Conservation (phyloP, 2,329 filamentous ascomycete genomes). For the Byssochlamys sp. region DNA sequence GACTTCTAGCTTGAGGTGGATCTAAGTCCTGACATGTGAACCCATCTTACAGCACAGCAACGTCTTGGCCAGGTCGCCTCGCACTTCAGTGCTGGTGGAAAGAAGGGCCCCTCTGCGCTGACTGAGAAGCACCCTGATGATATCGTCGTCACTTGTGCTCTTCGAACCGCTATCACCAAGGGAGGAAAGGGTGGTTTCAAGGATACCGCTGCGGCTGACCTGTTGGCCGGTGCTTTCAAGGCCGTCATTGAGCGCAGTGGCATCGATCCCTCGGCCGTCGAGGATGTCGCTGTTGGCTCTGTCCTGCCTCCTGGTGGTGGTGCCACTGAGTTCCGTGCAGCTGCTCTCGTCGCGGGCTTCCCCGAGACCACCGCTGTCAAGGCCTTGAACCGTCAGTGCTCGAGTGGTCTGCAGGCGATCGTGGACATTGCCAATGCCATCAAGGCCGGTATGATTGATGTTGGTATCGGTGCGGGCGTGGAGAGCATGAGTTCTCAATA, state of each 20-base stretch:
- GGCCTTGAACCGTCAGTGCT: constrained; percentile 88
- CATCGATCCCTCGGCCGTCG: constrained; percentile 77
- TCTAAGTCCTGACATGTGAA: constrained; percentile 1
- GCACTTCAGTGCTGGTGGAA: constrained; percentile 40
- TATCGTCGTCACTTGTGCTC: constrained; percentile 83
- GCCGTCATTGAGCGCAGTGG: constrained; percentile 72
- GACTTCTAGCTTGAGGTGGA: not conserved
- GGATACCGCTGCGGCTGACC: constrained; percentile 77
- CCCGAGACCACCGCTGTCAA: constrained; percentile 75
- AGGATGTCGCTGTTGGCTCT: constrained; percentile 84
- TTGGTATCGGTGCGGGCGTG: constrained; percentile 86
- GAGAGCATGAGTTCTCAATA: constrained; percentile 95
- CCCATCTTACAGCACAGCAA: constrained; percentile 40
- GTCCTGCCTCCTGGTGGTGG: constrained; percentile 88
- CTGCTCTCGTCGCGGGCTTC: constrained; percentile 81
- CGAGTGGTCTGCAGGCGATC: constrained; percentile 80
- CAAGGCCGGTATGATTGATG: constrained; percentile 80
- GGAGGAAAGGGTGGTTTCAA: constrained; percentile 92
- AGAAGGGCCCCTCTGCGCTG: constrained; percentile 27
- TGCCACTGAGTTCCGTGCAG: constrained; percentile 92
- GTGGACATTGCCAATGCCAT: constrained; percentile 93
- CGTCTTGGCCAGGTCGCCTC: constrained; percentile 51
- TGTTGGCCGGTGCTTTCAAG: constrained; percentile 74
- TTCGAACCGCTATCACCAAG: constrained; percentile 85
- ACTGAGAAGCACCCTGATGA: constrained; percentile 49